phyloP scores from a whole-genome alignment of 2,329 filamentous ascomycete genomes.

The Ilyonectria sp. region DNA sequence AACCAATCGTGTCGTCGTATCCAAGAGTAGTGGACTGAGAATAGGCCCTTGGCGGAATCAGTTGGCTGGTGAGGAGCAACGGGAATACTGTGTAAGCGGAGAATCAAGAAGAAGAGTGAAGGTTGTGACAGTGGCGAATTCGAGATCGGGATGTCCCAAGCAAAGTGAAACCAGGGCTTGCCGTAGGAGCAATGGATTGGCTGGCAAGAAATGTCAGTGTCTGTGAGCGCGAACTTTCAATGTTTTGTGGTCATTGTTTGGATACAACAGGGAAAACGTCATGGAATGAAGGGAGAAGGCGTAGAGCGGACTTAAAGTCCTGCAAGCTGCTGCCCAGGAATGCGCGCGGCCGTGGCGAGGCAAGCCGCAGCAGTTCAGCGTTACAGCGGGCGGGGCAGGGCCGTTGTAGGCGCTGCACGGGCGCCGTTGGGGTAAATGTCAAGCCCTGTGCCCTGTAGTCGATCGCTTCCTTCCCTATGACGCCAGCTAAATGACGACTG shows the following conservation, averaged over 20 bases:
- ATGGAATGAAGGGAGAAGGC: slow-evolving; percentile 49
- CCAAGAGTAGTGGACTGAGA: slow-evolving; percentile 40
- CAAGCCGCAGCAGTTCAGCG: slow-evolving; percentile 26
- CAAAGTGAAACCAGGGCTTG: slow-evolving; percentile 27
- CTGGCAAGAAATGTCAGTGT: slow-evolving; percentile 44
- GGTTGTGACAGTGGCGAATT: slow-evolving; percentile 5
- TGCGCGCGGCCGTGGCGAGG: slow-evolving; percentile 38
- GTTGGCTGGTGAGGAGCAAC: neutral
- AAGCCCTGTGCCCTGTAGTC: neutral
- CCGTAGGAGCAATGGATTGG: slow-evolving; percentile 36
- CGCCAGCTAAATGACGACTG: neutral
- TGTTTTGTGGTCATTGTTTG: slow-evolving; percentile 35
- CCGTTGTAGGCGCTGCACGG: slow-evolving; percentile 24
- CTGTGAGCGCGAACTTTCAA: slow-evolving; percentile 28
- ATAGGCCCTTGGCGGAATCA: neutral
- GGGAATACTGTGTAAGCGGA: slow-evolving; percentile 14
- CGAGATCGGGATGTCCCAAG: slow-evolving; percentile 27
- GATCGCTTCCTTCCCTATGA: neutral
- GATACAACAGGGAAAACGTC: slow-evolving; percentile 38
- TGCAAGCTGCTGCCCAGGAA: slow-evolving; percentile 40
- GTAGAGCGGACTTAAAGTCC: slow-evolving; percentile 33
- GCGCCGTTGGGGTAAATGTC: slow-evolving; percentile 9
- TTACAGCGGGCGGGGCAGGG: slow-evolving; percentile 24
- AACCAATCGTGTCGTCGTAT: slow-evolving; percentile 31
- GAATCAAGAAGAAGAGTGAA: neutral